Evolutionary conservation across 352 stramenopile genomes (phyloP).

Genomic region (Poterioochromonas sp.): DNA sequence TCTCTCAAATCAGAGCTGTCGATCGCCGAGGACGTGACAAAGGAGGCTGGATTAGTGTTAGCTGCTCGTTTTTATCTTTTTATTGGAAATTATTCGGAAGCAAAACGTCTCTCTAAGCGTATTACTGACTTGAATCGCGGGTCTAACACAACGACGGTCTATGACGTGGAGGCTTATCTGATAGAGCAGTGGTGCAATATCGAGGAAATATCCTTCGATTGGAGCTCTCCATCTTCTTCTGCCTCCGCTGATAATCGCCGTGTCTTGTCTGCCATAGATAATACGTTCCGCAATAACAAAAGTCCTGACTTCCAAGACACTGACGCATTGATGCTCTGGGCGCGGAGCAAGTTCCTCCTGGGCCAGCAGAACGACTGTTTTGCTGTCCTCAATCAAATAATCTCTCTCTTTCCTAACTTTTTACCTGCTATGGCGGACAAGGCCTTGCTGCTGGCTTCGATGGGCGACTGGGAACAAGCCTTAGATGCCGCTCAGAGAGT

Average conservation of each 20-base stretch:
- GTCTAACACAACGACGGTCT: slow-evolving; percentile 54
- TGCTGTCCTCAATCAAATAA: slow-evolving; percentile 23
- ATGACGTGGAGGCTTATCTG: slow-evolving; percentile 2
- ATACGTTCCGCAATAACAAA: neutral
- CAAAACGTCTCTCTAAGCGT: slow-evolving; percentile 39
- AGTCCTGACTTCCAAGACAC: neutral
- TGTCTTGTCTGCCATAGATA: neutral
- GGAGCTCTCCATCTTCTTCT: neutral
- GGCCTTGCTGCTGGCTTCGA: slow-evolving; percentile 36
- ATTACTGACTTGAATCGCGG: neutral
- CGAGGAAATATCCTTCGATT: neutral
- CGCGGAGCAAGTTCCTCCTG: neutral
- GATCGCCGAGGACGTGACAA: slow-evolving; percentile 49
- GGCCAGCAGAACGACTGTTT: neutral
- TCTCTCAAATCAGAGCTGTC: slow-evolving; percentile 59
- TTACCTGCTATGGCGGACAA: slow-evolving; percentile 42
- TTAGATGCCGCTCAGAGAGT: slow-evolving; percentile 41
- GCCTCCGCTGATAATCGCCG: neutral
- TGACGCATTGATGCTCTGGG: slow-evolving; percentile 9
- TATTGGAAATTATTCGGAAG: slow-evolving; percentile 58
- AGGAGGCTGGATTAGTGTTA: slow-evolving; percentile 27
- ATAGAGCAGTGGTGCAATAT: slow-evolving; percentile 33
- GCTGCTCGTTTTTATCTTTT: slow-evolving; percentile 39
- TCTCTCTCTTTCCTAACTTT: slow-evolving; percentile 38
- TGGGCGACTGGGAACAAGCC: slow-evolving; percentile 44